A percentile compares a stretch with the other conserved stretches of the same genome.
Conservation (phyloP, 148 eudicot species). For the Nepenthes mirabilis region DNA sequence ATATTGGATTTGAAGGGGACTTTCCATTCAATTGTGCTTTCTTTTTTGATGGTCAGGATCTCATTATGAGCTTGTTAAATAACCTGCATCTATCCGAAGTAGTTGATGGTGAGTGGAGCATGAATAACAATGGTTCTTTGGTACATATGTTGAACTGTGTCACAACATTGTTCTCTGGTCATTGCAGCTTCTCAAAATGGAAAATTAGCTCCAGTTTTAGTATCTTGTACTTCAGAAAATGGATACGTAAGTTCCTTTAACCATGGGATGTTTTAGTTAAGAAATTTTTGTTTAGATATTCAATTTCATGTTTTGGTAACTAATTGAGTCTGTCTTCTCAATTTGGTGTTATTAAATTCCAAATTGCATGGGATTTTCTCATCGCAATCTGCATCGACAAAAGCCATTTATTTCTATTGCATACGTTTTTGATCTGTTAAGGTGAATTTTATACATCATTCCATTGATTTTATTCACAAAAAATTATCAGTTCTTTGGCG, state of each 20-base stretch:
- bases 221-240: constrained; percentile 50
- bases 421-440: no score
- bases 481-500: no score
- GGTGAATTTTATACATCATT: no score
- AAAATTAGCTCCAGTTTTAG: constrained; percentile 27
- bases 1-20: background rate
- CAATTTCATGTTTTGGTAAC: background rate
- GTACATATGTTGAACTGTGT: background rate
- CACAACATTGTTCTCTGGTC: constrained; percentile 9
- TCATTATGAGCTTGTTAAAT: constrained; percentile 56
- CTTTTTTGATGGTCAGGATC: constrained; percentile 39
- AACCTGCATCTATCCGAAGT: constrained; percentile 59
- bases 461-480: no score
- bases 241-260: constrained; percentile 51
- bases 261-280: background rate
- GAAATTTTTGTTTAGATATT: background rate
- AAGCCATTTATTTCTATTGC: no score
- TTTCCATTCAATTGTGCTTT: background rate
- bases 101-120: constrained; percentile 53
- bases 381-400: no score
- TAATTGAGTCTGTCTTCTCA: no score
- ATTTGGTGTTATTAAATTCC: no score
- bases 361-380: no score
- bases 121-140: constrained; percentile 2
- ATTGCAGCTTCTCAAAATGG: constrained; percentile 59